phyloP scores from a whole-genome alignment of 2,329 filamentous ascomycete species.

The Fusarium burgessii region DNA sequence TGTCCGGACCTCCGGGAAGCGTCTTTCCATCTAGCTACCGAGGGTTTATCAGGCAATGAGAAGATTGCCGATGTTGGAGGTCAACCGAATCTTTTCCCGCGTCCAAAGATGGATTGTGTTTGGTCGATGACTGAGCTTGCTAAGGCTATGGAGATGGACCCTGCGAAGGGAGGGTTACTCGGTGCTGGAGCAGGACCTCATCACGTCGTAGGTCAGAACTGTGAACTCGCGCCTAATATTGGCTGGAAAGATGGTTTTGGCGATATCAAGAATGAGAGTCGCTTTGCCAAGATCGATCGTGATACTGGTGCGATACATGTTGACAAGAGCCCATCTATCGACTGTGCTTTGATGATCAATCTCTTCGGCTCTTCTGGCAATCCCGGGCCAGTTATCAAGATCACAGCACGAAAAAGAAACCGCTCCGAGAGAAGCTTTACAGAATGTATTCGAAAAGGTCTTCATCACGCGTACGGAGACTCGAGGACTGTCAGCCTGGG shows the following conservation, averaged over 20 bases:
- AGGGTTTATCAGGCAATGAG: not conserved
- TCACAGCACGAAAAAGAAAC: slow-evolving; percentile 46
- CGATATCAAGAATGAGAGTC: not conserved
- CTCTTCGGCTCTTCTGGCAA: slow-evolving; percentile 54
- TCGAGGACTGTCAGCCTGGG: not conserved
- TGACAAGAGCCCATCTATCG: slow-evolving; percentile 43
- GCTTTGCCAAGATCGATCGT: slow-evolving; percentile 43
- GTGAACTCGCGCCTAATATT: not conserved
- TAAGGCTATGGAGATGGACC: not conserved
- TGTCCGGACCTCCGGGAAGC: not conserved
- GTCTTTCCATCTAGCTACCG: not conserved
- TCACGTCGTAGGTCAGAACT: not conserved
- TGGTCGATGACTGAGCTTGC: slow-evolving; percentile 34
- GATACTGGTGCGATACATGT: slow-evolving; percentile 39
- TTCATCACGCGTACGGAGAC: not conserved
- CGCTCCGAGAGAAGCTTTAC: not conserved
- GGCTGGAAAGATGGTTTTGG: not conserved
- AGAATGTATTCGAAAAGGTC: not conserved
- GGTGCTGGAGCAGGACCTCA: not conserved
- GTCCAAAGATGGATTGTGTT: not conserved
- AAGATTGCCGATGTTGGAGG: not conserved
- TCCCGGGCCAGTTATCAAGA: slow-evolving; percentile 50
- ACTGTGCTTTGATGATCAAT: slow-evolving; percentile 57
- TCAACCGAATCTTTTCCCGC: not conserved
- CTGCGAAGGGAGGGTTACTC: not conserved